These are phyloP conservation scores for Lasiosphaeris hirsuta DNA, from an alignment of 495 filamentous ascomycete species.

Conservation along the genomic window DNA sequence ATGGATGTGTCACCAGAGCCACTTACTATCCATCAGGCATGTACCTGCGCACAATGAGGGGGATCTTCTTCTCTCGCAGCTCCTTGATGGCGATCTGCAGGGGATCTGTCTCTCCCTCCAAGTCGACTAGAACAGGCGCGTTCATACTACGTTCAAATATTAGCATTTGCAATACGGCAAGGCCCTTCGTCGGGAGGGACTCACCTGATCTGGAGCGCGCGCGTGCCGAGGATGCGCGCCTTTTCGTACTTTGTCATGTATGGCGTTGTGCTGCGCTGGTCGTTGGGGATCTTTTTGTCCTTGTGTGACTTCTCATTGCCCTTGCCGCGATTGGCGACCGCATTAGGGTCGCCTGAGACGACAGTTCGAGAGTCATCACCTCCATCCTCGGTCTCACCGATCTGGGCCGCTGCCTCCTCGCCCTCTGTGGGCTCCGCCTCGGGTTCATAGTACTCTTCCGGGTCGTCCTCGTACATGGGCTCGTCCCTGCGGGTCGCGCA, in stretches of 20 bases:
- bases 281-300: constrained; percentile 86
- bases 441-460: constrained; percentile 62
- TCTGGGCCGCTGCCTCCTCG: constrained; percentile 51
- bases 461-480: constrained; percentile 51
- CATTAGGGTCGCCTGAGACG: constrained; percentile 67
- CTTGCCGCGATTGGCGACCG: constrained; percentile 54
- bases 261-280: constrained; percentile 86
- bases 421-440: constrained; percentile 56
- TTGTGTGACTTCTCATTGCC: constrained; percentile 57
- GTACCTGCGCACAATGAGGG: constrained; percentile 88
- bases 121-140: constrained; percentile 91
- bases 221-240: constrained; percentile 86
- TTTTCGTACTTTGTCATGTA: constrained; percentile 99
- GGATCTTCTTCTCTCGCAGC: constrained; percentile 96
- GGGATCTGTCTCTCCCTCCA: constrained; percentile 97
- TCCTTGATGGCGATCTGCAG: constrained; percentile 97
- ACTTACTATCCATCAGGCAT: constrained; percentile 95
- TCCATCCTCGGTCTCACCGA: constrained; percentile 45
- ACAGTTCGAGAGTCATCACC: constrained; percentile 48
- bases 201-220: constrained; percentile 93
- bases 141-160: constrained; percentile 68
- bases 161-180: not conserved
- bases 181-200: not conserved
- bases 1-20: not conserved
- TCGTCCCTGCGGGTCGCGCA: constrained; percentile 39